Evolutionary conservation across 768 basidiomycete species (phyloP).

Genomic region (Termitomyces sp.): DNA sequence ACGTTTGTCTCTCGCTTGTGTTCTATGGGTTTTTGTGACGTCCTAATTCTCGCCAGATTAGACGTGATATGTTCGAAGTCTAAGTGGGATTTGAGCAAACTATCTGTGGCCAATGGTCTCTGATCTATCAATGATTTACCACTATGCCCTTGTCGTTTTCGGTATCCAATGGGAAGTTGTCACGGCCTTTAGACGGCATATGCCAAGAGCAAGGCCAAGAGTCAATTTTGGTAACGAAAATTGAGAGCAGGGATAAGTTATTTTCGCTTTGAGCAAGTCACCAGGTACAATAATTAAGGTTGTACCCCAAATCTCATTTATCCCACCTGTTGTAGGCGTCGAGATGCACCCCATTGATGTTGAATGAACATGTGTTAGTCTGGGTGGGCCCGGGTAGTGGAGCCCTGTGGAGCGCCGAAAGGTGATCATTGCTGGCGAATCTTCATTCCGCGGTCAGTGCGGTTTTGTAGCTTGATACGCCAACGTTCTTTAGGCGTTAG

Average conservation of each 20-base stretch:
- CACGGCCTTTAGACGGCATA: not conserved
- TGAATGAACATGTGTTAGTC: not conserved
- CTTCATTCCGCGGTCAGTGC: not conserved
- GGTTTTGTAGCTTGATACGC: not conserved
- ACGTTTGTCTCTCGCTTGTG: not conserved
- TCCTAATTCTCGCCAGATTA: not conserved
- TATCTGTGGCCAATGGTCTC: not conserved
- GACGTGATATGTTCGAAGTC: not conserved
- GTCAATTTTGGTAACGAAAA: not conserved
- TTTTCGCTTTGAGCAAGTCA: not conserved
- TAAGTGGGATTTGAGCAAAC: not conserved
- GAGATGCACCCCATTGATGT: not conserved
- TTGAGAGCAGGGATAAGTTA: not conserved
- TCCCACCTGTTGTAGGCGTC: not conserved
- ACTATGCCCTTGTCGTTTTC: not conserved
- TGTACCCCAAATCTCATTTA: slow-evolving; percentile 3
- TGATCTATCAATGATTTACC: not conserved
- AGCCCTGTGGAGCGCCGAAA: not conserved
- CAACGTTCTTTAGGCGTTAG: not conserved
- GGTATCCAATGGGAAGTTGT: not conserved
- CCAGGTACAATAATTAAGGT: not conserved
- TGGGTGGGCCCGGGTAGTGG: not conserved
- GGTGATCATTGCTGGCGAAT: not conserved
- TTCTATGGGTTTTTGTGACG: not conserved
- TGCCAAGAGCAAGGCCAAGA: not conserved